Base-by-base conservation (phyloP, 179 eudicot genomes). In the Silene coronaria region DNA sequence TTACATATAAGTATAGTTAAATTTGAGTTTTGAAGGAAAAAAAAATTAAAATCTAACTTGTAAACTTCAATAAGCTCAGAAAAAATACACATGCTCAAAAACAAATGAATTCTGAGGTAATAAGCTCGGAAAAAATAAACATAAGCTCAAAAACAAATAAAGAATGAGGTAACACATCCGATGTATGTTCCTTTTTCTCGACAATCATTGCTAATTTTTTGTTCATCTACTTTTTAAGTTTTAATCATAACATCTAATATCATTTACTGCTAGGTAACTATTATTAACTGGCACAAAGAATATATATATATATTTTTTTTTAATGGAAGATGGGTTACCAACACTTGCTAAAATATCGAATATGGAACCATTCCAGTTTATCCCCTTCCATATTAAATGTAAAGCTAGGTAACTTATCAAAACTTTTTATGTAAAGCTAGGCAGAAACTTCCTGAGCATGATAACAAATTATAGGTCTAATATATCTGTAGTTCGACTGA, bases 181-280 rank as follows among this genome's bases (percentile, higher is more conserved):
- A n/a, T n/a, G n/a, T n/a, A n/a, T n/a, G n/a, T n/a, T n/a, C n/a
- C n/a, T n/a, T n/a, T n/a, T n/a, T n/a, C n/a, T n/a, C n/a, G 48
- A 34, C 42, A 34, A 67, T 19, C 13, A 34, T 11, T 19, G 26
- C 24, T 36, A 28, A 27, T 62, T 62, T 66, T 36, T 16, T 67
- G 71, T 17, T 34, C 71, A 67, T 67, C 21, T 12, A 67, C 71
- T 34, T 67, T n/a, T n/a, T n/a, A n/a, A n/a, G n/a, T n/a, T n/a
- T 36, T 32, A 32, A 22, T 67, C 16, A 67, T 19, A 64, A 28
- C 22, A 75, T 51, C 38, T 59, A 48, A 48, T 19, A 23, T 21
- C 57, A 66, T 32, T 51, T 53, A 32, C 57, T 12, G 6, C 48
- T 42, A 7, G 38, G 38, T 36, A 57, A 34, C 57, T 53, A n/a